Conservation (phyloP, 2,329 filamentous ascomycete species). For the Aureobasidium musti region DNA sequence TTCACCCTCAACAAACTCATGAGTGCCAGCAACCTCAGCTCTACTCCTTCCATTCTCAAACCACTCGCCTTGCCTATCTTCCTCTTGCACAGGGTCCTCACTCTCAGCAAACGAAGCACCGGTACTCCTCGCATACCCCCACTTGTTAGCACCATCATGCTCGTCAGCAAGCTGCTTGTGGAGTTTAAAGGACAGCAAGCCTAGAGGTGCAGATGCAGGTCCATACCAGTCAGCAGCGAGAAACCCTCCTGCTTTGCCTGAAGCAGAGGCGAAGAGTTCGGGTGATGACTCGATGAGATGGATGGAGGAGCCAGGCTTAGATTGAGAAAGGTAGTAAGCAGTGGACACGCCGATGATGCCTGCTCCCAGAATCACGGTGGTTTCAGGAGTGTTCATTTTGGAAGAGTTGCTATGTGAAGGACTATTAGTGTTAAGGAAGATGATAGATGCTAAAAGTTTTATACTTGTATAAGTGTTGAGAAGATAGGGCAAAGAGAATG, state of each 20-base stretch:
- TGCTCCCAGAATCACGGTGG: conserved; percentile 66
- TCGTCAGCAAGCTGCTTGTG: conserved; percentile 65
- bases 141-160: conserved; percentile 57
- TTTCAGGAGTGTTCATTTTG: background rate
- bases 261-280: conserved; percentile 70
- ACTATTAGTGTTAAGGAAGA: background rate
- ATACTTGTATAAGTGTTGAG: background rate
- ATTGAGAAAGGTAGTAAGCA: conserved; percentile 68
- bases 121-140: conserved; percentile 62
- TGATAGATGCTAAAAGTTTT: background rate
- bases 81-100: conserved; percentile 32
- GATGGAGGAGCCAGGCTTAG: conserved; percentile 50
- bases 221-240: conserved; percentile 63
- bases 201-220: conserved; percentile 43
- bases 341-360: conserved; percentile 71
- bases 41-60: conserved; percentile 64
- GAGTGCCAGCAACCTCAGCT: conserved; percentile 52
- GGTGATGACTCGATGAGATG: conserved; percentile 61
- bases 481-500: background rate
- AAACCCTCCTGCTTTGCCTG: conserved; percentile 73
- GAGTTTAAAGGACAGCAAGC: conserved; percentile 67
- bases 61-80: conserved; percentile 63
- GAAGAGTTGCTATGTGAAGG: background rate
- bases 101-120: conserved; percentile 50
- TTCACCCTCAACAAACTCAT: conserved; percentile 40